Evolutionary conservation across 108 stramenopile genomes (phyloP), one percentile per base, ranked within the genome.

Genomic region (Nitzschia putrida): DNA sequence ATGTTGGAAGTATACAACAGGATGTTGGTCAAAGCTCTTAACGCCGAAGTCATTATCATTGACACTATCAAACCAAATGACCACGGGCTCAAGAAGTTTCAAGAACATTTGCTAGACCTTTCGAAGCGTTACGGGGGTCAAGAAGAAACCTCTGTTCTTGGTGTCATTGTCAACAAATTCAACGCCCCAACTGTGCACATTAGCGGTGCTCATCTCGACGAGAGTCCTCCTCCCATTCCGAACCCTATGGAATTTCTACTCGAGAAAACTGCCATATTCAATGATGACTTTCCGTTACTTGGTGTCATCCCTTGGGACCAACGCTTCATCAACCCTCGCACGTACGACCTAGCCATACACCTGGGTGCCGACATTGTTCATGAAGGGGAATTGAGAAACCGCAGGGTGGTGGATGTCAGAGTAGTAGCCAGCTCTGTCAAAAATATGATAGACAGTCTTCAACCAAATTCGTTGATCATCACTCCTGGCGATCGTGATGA

Each of bases 151-250:
- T 42, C 41, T 0, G 61, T 72, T 7, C 34, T 64, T 7, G 71
- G 71, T 4, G 65, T 64, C 71, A 72, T 72, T 25, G 41, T 72
- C 14, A 72, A 72, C 61, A 64, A 56, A 56, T 55, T 61, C 63
- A 72, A 72, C 54, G 61, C 61, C 0, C 71, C 71, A 13, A 45
- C 34, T 4, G 51, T 49, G 2, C 70, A 55, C 21, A 9, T 61
- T 9, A 29, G 22, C 3, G 51, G 51, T 13, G 51, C 51, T 24
- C 34, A 51, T 38, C 37, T 47, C 29, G 51, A 38, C 16, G 49
- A 38, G 5, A 51, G 12, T 0, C 51, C 52, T 20, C 52, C 51
- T 12, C 10, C 16, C 26, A 23, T 64, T 14, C 2, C n/a, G 7
- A 25, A 52, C 25, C 65, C 65, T 14, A 38, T 16, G 7, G 26